Evolutionary conservation across 139 green algal species (phyloP).

Genomic region (Chlamydomonas schloesseri): DNA sequence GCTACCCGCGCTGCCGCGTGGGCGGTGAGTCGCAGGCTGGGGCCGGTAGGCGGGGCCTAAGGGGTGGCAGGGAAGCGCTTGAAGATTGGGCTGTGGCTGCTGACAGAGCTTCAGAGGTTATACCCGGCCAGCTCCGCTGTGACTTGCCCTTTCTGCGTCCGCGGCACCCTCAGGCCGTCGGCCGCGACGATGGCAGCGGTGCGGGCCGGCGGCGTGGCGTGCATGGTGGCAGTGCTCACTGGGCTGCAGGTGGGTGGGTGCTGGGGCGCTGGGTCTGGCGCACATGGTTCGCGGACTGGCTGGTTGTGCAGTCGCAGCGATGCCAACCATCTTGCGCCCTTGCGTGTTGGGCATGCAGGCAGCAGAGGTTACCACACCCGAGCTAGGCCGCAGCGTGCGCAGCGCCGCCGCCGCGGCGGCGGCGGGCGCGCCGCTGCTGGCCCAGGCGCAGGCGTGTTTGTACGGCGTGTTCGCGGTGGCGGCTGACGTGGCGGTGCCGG

Average conservation of each 20-base stretch:
- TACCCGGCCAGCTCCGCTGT: no score
- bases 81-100: no score
- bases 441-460: neutral
- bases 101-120: no score
- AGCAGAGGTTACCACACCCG: neutral
- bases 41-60: no score
- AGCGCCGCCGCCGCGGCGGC: neutral
- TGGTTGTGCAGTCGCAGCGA: no score
- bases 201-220: neutral
- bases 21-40: neutral
- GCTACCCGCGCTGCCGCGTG: neutral
- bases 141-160: no score
- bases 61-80: no score
- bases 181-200: neutral
- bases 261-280: no score
- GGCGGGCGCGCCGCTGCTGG: neutral
- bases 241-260: neutral
- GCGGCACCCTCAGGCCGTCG: neutral
- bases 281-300: no score
- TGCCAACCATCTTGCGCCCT: no score
- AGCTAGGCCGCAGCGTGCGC: neutral
- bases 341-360: neutral
- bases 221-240: slow-evolving; percentile 35
- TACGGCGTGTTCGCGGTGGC: neutral
- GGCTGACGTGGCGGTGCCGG: neutral